phyloP scores from a whole-genome alignment of 192 early-diverging fungal species.

The Coemansia sp. region DNA sequence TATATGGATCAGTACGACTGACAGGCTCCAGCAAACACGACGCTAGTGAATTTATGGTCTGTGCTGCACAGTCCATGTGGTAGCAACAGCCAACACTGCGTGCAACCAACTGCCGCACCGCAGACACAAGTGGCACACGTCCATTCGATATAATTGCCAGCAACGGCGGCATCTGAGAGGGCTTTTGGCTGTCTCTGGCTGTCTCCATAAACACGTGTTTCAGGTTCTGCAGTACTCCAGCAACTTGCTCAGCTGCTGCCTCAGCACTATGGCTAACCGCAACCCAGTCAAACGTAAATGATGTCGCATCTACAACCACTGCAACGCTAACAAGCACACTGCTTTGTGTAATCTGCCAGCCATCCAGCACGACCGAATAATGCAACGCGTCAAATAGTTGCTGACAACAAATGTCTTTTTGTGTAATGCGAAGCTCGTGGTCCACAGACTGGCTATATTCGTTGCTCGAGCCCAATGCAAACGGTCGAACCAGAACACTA shows the following conservation, averaged over 20 bases:
- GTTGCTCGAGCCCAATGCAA: background rate
- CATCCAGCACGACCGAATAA: background rate
- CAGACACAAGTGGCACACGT: background rate
- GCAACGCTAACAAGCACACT: background rate
- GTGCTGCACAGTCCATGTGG: constrained; percentile 8
- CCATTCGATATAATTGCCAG: constrained; percentile 1
- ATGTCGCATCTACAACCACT: background rate
- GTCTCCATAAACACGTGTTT: background rate
- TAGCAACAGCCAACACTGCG: constrained; percentile 2
- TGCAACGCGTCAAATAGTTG: background rate
- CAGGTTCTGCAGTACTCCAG: background rate
- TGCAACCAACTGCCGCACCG: background rate
- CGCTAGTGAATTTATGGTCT: background rate
- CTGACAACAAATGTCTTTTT: background rate
- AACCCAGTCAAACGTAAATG: constrained; percentile 6
- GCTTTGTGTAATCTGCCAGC: background rate
- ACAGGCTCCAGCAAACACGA: background rate
- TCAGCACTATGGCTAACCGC: background rate
- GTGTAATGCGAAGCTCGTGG: background rate
- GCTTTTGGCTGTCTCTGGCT: background rate
- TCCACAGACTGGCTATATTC: constrained; percentile 6
- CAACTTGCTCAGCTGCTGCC: background rate
- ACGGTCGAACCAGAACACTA: constrained; percentile 4
- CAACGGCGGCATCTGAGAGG: constrained; percentile 2
- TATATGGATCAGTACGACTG: background rate